phyloP scores from a whole-genome alignment of 768 basidiomycete species.

The Boletellus ananiceps region DNA sequence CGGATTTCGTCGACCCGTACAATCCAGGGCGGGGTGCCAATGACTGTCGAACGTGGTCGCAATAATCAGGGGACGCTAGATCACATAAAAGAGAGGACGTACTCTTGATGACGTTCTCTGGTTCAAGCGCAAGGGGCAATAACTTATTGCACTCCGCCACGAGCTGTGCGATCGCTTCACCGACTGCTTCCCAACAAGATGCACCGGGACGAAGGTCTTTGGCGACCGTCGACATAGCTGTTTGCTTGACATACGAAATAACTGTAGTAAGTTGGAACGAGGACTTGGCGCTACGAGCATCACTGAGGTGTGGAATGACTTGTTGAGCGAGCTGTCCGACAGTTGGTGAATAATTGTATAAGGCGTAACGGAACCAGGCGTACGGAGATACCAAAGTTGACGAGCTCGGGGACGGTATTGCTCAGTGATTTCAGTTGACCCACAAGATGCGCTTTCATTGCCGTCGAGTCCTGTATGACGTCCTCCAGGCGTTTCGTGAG shows the following conservation, averaged over 20 bases:
- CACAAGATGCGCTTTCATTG: constrained; percentile 66
- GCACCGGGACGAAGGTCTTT: constrained; percentile 61
- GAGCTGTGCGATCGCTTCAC: constrained; percentile 62
- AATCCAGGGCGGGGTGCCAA: constrained; percentile 81
- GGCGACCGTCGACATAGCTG: constrained; percentile 63
- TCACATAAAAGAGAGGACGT: constrained; percentile 22
- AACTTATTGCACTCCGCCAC: constrained; percentile 67
- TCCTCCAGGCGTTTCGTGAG: constrained; percentile 83
- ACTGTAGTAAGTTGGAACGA: constrained; percentile 73
- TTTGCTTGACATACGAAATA: constrained; percentile 67
- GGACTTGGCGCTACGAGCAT: constrained; percentile 72
- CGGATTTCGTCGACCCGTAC: constrained; percentile 79
- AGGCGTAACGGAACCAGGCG: constrained; percentile 18
- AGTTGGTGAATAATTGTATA: neutral
- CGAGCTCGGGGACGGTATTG: constrained; percentile 70
- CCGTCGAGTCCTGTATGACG: constrained; percentile 62
- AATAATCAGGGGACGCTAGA: neutral
- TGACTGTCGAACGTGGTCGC: constrained; percentile 41
- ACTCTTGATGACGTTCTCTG: constrained; percentile 80
- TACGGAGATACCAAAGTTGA: constrained; percentile 90
- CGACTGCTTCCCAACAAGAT: constrained; percentile 75
- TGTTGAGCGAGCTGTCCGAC: constrained; percentile 76
- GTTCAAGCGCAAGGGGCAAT: constrained; percentile 66
- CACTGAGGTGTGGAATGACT: constrained; percentile 80
- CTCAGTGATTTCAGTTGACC: constrained; percentile 70